phyloP scores from a whole-genome alignment of 805 yeast species.

The Lipomyces kockii region DNA sequence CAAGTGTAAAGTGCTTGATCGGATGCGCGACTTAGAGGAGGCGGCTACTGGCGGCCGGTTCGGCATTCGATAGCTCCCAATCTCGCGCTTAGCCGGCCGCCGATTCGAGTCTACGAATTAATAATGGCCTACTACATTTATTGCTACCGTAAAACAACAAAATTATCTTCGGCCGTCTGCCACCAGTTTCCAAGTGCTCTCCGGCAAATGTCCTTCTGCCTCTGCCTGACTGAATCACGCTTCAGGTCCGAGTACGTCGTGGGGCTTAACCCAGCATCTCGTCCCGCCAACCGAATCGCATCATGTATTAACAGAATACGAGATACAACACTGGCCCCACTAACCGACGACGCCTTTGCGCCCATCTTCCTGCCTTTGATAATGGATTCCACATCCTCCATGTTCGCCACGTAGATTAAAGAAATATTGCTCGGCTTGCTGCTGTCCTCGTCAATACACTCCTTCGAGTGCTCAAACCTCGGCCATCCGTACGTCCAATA shows the following conservation, averaged over 20 bases:
- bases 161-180: slow-evolving; percentile 30
- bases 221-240: slow-evolving; percentile 12
- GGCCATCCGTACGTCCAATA: slow-evolving; percentile 11
- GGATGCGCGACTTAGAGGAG: not conserved
- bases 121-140: too few relatives aligned
- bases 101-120: too few relatives aligned
- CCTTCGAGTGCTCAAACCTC: slow-evolving; percentile 29
- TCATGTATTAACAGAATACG: slow-evolving; percentile 23
- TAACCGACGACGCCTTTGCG: slow-evolving; percentile 32
- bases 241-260: slow-evolving; percentile 27
- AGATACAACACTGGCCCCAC: slow-evolving; percentile 37
- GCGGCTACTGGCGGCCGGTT: slow-evolving; percentile 28
- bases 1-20: not conserved
- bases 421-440: slow-evolving; percentile 36
- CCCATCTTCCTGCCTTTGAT: slow-evolving; percentile 42
- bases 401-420: slow-evolving; percentile 39
- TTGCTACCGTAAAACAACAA: slow-evolving; percentile 26
- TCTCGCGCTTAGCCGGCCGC: not conserved
- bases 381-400: slow-evolving; percentile 33
- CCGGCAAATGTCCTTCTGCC: slow-evolving; percentile 25
- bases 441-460: slow-evolving; percentile 9
- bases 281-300: slow-evolving; percentile 15
- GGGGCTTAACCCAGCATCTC: not conserved
- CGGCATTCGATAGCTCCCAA: slow-evolving; percentile 9
- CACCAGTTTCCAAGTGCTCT: slow-evolving; percentile 33